Conservation (phyloP, 768 basidiomycete species). For the Agaricus bisporus region DNA sequence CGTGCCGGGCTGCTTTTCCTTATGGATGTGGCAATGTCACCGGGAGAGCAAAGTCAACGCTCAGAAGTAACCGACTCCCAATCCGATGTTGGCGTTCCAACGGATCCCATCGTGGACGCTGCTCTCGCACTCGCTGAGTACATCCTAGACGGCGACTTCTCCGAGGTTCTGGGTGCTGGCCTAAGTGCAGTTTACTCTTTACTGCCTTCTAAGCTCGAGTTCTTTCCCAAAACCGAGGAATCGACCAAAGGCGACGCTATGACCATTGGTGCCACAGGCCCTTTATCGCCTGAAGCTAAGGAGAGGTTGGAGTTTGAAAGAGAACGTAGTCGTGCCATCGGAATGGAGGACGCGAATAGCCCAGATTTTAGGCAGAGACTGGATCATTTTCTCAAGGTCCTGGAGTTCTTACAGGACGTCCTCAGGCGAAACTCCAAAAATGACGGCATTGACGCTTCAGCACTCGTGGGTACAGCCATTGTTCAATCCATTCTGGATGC, state of each 20-base stretch:
- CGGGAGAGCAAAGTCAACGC: slow-evolving; percentile 36
- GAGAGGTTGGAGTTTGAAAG: slow-evolving; percentile 41
- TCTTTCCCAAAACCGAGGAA: slow-evolving; percentile 40
- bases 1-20: slow-evolving; percentile 89
- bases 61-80: slow-evolving; percentile 26
- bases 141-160: slow-evolving; percentile 95
- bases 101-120: slow-evolving; percentile 78
- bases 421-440: slow-evolving; percentile 57
- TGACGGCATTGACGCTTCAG: slow-evolving; percentile 49
- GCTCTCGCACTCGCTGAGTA: slow-evolving; percentile 87
- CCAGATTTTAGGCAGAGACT: slow-evolving; percentile 74
- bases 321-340: slow-evolving; percentile 50
- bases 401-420: slow-evolving; percentile 91
- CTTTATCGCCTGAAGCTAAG: slow-evolving; percentile 49
- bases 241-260: slow-evolving; percentile 48
- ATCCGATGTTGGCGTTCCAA: slow-evolving; percentile 20
- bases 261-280: slow-evolving; percentile 61
- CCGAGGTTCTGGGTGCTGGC: slow-evolving; percentile 93
- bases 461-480: slow-evolving; percentile 72
- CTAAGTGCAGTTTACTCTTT: slow-evolving; percentile 90
- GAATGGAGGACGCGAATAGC: slow-evolving; percentile 72
- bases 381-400: slow-evolving; percentile 83
- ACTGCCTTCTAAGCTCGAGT: slow-evolving; percentile 80
- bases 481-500: slow-evolving; percentile 80
- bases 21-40: slow-evolving; percentile 95